Evolutionary conservation across 495 filamentous ascomycete genomes (phyloP).

Genomic region (Staphylotrichum longicolle): DNA sequence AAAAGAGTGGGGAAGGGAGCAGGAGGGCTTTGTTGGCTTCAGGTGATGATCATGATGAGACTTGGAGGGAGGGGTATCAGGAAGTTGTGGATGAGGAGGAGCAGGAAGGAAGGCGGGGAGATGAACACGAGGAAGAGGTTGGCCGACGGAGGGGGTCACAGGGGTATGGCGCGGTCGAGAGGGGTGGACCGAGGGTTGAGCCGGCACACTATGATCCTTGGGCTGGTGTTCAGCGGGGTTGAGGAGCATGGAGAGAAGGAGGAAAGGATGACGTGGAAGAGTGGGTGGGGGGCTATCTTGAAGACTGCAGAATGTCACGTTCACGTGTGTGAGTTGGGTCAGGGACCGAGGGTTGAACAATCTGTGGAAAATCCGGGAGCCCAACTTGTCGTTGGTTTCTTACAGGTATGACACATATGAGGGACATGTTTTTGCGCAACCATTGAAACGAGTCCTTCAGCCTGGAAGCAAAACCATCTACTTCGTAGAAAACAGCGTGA

Average conservation of each 20-base stretch:
- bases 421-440: no score
- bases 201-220: constrained; percentile 3
- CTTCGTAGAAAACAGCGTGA: neutral
- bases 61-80: constrained; percentile 20
- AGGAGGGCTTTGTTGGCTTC: constrained; percentile 10
- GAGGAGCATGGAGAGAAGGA: neutral
- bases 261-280: neutral
- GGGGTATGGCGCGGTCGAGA: constrained; percentile 29
- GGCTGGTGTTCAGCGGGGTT: constrained; percentile 11
- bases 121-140: constrained; percentile 45
- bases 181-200: constrained; percentile 13
- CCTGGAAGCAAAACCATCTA: no score
- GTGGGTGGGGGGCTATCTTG: neutral
- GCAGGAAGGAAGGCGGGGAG: constrained; percentile 51
- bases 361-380: no score
- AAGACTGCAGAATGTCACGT: neutral
- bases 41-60: neutral
- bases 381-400: no score
- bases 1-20: neutral
- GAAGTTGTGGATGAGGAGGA: constrained; percentile 35
- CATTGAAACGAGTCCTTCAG: no score
- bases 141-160: constrained; percentile 38
- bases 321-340: no score
- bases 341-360: no score
- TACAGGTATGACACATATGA: no score